These are phyloP conservation scores for Podospora conica DNA, from an alignment of 495 filamentous ascomycete species.

Conservation along the genomic window DNA sequence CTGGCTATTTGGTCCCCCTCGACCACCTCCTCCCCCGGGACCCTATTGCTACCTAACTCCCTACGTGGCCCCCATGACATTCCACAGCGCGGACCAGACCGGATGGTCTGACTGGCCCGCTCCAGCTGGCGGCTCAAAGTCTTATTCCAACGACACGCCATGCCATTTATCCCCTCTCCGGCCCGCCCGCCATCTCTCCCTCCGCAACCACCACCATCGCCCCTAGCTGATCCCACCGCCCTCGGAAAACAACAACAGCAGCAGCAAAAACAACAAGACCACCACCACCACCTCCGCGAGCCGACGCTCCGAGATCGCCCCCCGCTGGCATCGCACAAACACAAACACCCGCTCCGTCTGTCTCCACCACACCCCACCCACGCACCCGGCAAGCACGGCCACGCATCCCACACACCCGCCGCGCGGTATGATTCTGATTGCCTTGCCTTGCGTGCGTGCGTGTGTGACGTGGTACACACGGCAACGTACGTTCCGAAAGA, in stretches of 20 bases:
- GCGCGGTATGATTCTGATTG: background rate
- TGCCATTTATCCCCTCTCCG: background rate
- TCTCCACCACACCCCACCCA: too few relatives aligned
- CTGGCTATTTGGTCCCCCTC: background rate
- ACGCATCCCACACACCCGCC: background rate
- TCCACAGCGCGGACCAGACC: background rate
- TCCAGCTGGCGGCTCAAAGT: background rate
- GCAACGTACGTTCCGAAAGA: too few relatives aligned
- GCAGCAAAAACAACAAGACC: background rate
- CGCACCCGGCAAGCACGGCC: background rate
- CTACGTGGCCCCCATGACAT: background rate
- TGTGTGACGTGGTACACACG: too few relatives aligned
- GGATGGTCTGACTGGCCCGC: background rate
- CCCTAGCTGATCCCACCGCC: background rate
- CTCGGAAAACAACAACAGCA: background rate
- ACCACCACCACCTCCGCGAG: background rate
- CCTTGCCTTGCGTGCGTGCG: background rate
- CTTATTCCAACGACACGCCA: background rate
- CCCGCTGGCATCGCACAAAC: background rate
- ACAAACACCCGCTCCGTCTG: too few relatives aligned
- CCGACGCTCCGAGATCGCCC: background rate
- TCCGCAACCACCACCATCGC: too few relatives aligned
- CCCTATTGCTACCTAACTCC: background rate
- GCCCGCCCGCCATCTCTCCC: background rate
- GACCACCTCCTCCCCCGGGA: background rate